Base-by-base conservation (phyloP, 2,329 filamentous ascomycete species). In the Cryphonectria japonica region DNA sequence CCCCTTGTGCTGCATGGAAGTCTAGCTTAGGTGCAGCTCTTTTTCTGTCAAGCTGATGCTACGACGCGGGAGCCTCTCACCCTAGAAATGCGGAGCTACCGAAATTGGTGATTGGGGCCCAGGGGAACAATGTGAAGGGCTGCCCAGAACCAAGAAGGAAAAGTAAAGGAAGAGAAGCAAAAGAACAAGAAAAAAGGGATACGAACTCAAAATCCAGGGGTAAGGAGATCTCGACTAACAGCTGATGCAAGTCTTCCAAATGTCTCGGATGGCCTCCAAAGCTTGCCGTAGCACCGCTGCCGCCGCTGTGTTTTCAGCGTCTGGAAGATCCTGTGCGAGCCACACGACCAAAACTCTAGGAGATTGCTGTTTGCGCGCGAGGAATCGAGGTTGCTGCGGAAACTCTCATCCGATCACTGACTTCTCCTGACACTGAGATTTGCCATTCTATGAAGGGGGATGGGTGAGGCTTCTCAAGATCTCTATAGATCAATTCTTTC, bases 11-110 rank as follows among this genome's bases (percentile, higher is more conserved):
- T 19, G 57, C 14, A n/a, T 4, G 19, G 26, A 52, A 34, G 26
- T 43, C 32, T 46, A n/a, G 19, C 41, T 26, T 37, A 13, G 39
- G 26, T 22, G 63, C 54, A 8, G 54, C 29, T 29, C 43, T 65
- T 43, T 32, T 32, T 29, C 41, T 19, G 52, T 37, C 34, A 32
- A 16, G 52, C 22, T 67, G 8, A n/a, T 41, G 29, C 50, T 59
- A n/a, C 59, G 46, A 37, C 34, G 34, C 66, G 57, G 66, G 41
- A 62, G 57, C 29, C 66, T 68, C 57, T 68, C 66, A 68, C 66
- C 66, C 66, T 62, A 8, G 26, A 61, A 46, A 46, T 59, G 57
- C 66, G 66, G 66, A 68, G 66, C 66, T 43, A 41, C 37, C 57
- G 57, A 68, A 19, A 68, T 66, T 65, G 32, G 22, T 13, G 54